phyloP scores from a whole-genome alignment of 1,139 yeast species.

The Zygotorulaspora mrakii region DNA sequence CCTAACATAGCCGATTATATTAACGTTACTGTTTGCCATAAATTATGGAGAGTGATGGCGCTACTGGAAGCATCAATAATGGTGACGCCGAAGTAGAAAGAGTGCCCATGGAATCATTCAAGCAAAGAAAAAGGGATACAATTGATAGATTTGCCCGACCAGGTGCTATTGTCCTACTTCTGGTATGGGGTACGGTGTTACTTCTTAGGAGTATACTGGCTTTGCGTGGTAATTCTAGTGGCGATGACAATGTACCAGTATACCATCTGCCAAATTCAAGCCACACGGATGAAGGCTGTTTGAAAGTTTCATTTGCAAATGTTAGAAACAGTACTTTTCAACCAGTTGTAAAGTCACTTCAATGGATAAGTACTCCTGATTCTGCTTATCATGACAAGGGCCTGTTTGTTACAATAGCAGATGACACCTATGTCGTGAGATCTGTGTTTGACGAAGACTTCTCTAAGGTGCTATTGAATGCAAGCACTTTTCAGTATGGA shows the following conservation, averaged over 20 bases:
- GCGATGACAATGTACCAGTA: slow-evolving; percentile 5
- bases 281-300: slow-evolving; percentile 22
- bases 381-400: slow-evolving; percentile 36
- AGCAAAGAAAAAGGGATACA: slow-evolving; percentile 7
- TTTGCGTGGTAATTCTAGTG: slow-evolving; percentile 3
- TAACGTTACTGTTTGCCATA: no score
- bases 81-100: slow-evolving; percentile 8
- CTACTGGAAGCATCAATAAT: background rate
- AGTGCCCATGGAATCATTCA: slow-evolving; percentile 17
- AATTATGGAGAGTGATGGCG: background rate
- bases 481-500: slow-evolving; percentile 43
- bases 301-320: slow-evolving; percentile 38
- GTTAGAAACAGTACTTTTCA: slow-evolving; percentile 50
- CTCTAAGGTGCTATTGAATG: slow-evolving; percentile 47
- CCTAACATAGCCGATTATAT: no score
- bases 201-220: slow-evolving; percentile 16
- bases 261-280: slow-evolving; percentile 18
- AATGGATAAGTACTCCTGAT: slow-evolving; percentile 60
- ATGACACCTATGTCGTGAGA: slow-evolving; percentile 34
- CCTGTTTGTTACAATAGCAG: slow-evolving; percentile 34
- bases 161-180: slow-evolving; percentile 21
- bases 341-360: slow-evolving; percentile 51
- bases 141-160: slow-evolving; percentile 17
- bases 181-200: slow-evolving; percentile 30
- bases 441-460: slow-evolving; percentile 45